Percentiles rank a stretch among this genome's conserved stretches.
Conservation (phyloP, 768 basidiomycete genomes). For the Candolleomyces eurysporus region DNA sequence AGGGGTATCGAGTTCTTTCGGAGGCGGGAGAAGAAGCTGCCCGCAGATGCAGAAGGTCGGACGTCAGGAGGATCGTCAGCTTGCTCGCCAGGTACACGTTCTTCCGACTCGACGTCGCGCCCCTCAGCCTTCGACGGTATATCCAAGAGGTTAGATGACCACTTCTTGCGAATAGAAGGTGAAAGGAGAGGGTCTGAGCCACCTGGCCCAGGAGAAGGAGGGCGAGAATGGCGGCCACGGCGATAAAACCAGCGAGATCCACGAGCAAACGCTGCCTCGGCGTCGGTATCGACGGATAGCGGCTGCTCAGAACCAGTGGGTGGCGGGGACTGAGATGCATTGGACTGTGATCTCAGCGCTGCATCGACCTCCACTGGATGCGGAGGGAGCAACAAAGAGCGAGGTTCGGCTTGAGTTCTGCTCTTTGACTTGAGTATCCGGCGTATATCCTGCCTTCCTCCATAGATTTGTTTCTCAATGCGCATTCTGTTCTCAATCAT, state of each 20-base stretch:
- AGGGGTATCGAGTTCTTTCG: conserved; percentile 3
- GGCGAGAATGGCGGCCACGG: conserved; percentile 39
- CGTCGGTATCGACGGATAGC: conserved; percentile 76
- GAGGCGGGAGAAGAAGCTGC: conserved; percentile 6
- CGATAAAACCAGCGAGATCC: conserved; percentile 56
- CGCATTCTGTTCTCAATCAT: conserved; percentile 92
- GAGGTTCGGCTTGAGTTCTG: conserved; percentile 17
- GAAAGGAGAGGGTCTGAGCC: conserved; percentile 37
- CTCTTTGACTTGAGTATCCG: conserved; percentile 42
- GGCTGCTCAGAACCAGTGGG: conserved; percentile 49
- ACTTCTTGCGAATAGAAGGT: conserved; percentile 44
- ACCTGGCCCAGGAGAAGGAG: conserved; percentile 26
- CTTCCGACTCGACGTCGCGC: not conserved
- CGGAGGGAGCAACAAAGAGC: conserved; percentile 17
- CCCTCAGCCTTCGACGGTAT: conserved; percentile 3
- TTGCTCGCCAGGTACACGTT: not conserved
- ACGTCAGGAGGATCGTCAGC: not conserved
- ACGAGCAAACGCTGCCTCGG: conserved; percentile 65
- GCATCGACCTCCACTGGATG: conserved; percentile 6
- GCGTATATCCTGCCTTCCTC: conserved; percentile 75
- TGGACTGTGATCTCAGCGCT: conserved; percentile 10
- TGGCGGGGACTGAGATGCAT: conserved; percentile 25
- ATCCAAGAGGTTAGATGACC: conserved; percentile 43
- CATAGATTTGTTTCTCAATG: conserved; percentile 78
- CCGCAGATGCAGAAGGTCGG: conserved; percentile 3